phyloP scores from a whole-genome alignment of 108 stramenopile species.

The Chaetoceros tenuissimus region DNA sequence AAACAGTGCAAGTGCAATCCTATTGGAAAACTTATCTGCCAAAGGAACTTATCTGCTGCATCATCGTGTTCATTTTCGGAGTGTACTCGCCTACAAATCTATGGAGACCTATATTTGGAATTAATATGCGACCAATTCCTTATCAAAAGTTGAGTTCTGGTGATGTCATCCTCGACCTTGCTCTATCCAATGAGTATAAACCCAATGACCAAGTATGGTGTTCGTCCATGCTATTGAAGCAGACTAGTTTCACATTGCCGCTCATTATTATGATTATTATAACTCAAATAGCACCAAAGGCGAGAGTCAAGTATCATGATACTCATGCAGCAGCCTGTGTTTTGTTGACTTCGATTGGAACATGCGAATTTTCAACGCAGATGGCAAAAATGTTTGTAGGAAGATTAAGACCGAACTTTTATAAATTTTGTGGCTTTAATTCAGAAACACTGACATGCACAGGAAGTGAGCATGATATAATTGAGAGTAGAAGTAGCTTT shows the following conservation, averaged over 20 bases:
- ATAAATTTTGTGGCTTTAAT: constrained; percentile 45
- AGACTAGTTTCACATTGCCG: neutral
- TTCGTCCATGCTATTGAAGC: constrained; percentile 1
- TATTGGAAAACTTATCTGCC: neutral
- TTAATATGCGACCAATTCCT: neutral
- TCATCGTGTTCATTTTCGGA: neutral
- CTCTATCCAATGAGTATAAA: constrained; percentile 18
- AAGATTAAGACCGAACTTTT: constrained; percentile 42
- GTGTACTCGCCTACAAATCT: neutral
- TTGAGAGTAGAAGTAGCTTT: constrained; percentile 37
- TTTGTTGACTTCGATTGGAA: constrained; percentile 42
- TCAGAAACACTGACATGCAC: constrained; percentile 21
- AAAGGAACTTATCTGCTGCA: neutral
- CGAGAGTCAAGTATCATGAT: constrained; percentile 3
- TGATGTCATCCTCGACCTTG: constrained; percentile 34
- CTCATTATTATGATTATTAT: neutral
- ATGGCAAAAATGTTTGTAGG: constrained; percentile 43
- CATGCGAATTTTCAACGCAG: constrained; percentile 56
- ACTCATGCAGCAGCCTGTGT: constrained; percentile 36
- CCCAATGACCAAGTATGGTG: constrained; percentile 25
- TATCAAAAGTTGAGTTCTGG: constrained; percentile 2
- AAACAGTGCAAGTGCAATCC: neutral
- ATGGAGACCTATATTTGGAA: neutral
- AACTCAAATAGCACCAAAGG: neutral
- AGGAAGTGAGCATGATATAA: constrained; percentile 22